A percentile compares a stretch with the other conserved stretches of the same genome.
Evolutionary conservation across 163 green algal genomes (phyloP).

Genomic region (Scenedesmus sp.): DNA sequence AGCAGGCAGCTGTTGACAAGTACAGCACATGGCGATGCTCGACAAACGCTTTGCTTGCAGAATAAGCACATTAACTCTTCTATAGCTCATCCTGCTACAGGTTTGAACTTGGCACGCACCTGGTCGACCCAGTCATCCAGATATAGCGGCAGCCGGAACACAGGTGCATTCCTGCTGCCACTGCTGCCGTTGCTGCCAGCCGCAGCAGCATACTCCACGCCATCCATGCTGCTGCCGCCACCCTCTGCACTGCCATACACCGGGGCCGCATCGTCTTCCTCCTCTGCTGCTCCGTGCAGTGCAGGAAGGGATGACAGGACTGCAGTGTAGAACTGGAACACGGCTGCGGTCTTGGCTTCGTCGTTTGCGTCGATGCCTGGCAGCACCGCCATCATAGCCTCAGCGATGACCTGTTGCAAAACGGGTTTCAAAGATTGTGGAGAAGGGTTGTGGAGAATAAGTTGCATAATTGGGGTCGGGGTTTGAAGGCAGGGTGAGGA

Average conservation of each 20-base stretch:
- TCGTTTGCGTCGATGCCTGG: conserved; percentile 98
- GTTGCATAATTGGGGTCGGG: too few species aligned
- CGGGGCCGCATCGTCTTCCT: conserved; percentile 36
- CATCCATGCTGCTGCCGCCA: neutral
- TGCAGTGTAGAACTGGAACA: conserved; percentile 87
- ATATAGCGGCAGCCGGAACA: conserved; percentile 69
- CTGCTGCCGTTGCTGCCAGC: neutral
- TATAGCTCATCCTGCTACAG: too few species aligned
- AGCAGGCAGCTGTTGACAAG: too few species aligned
- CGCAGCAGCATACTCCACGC: neutral
- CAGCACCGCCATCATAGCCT: conserved; percentile 87
- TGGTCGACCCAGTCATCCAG: conserved; percentile 87
- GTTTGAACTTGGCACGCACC: neutral
- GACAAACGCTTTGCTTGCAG: too few species aligned
- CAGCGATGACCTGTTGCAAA: conserved; percentile 70
- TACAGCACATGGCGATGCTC: too few species aligned
- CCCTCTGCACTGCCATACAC: neutral
- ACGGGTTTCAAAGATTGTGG: too few species aligned
- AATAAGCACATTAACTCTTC: too few species aligned
- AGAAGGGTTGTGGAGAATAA: too few species aligned
- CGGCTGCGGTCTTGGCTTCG: conserved; percentile 86
- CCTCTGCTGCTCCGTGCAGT: conserved; percentile 61
- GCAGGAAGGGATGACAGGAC: conserved; percentile 74
- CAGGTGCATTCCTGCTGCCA: neutral
- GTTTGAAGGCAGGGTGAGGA: neutral